Evolutionary conservation across 2,329 filamentous ascomycete genomes (phyloP).

Genomic region (Claviceps sp.): DNA sequence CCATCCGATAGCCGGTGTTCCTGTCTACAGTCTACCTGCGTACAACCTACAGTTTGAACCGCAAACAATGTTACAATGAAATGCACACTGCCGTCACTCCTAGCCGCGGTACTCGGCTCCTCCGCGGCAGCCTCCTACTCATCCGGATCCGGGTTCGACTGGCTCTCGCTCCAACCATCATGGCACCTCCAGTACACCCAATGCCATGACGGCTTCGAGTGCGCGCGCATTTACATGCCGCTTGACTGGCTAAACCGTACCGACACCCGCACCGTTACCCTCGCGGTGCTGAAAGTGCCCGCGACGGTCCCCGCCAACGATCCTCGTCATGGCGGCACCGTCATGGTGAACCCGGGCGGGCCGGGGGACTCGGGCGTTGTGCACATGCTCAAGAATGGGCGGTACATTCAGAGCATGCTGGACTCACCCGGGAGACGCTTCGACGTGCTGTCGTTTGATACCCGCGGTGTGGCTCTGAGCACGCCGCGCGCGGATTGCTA

Average conservation of each 20-base stretch:
- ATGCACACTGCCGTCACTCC: not conserved
- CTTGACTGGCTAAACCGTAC: conserved; percentile 22
- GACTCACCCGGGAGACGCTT: conserved; percentile 16
- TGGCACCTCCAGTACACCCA: conserved; percentile 12
- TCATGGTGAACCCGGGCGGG: conserved; percentile 27
- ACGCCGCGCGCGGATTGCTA: conserved; percentile 5
- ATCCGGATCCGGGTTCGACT: conserved; percentile 3
- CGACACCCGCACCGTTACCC: conserved; percentile 14
- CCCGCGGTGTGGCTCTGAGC: conserved; percentile 18
- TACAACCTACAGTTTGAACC: no score
- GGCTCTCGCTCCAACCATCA: conserved; percentile 6
- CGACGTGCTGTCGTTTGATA: conserved; percentile 27
- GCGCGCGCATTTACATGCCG: conserved; percentile 27
- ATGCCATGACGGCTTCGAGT: conserved; percentile 24
- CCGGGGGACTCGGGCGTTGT: conserved; percentile 23
- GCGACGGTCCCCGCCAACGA: conserved; percentile 22
- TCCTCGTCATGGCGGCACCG: conserved; percentile 20
- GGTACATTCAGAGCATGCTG: conserved; percentile 16
- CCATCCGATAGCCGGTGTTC: no score
- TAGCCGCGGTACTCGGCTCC: not conserved
- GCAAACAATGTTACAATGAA: no score
- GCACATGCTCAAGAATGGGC: conserved; percentile 12
- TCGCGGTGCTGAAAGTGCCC: conserved; percentile 26
- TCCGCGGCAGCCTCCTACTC: not conserved
- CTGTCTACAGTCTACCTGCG: no score